Evolutionary conservation across 345 rosid genomes (phyloP).

Genomic region (Eucalyptus camaldulensis): DNA sequence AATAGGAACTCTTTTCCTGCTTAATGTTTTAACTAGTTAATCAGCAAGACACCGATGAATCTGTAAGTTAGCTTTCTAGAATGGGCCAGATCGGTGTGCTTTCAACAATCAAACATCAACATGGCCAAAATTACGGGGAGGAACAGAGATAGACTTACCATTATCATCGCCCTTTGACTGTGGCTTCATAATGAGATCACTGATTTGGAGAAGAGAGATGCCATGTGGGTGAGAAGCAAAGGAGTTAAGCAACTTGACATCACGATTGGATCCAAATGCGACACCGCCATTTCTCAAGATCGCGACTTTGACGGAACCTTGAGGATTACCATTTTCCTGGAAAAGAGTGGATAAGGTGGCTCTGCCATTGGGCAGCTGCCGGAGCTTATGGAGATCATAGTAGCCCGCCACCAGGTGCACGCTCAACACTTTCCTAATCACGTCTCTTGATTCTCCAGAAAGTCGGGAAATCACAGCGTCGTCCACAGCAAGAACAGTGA

Average conservation of each 20-base stretch:
- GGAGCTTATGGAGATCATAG: neutral
- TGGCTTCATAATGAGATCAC: neutral
- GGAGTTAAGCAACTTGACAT: neutral
- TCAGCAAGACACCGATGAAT: neutral
- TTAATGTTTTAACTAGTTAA: neutral
- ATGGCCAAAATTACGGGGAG: neutral
- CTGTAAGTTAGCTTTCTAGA: neutral
- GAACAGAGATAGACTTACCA: neutral
- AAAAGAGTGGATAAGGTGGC: neutral
- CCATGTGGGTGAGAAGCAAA: neutral
- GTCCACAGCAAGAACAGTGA: slow-evolving; percentile 2
- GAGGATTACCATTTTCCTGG: neutral
- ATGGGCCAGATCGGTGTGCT: neutral
- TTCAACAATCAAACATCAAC: neutral
- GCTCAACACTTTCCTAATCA: neutral
- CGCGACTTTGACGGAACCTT: neutral
- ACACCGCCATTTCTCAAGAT: neutral
- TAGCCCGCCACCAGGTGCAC: neutral
- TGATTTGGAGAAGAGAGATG: neutral
- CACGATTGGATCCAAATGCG: neutral
- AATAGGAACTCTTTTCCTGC: neutral
- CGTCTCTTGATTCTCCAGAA: neutral
- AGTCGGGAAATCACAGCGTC: neutral
- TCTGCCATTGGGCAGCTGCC: neutral
- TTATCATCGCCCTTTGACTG: neutral